phyloP scores from a whole-genome alignment of 116 monocot species.

The Trichopus zeylanicus region DNA sequence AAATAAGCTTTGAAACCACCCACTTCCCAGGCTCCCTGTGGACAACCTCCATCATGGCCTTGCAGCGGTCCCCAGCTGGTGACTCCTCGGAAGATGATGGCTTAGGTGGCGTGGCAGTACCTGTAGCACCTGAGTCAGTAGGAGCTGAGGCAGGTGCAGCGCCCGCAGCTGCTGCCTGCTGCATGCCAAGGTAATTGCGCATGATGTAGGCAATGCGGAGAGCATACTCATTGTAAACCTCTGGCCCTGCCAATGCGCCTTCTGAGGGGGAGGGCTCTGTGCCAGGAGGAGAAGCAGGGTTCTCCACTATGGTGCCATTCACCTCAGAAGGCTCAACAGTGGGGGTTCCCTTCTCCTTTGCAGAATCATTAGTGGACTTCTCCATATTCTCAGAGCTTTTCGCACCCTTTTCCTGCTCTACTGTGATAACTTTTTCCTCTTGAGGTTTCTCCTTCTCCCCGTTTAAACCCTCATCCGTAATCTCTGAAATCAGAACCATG shows the following conservation, averaged over 20 bases:
- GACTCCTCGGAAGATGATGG: not conserved
- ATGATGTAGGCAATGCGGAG: constrained; percentile 45
- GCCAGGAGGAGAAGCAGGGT: not conserved
- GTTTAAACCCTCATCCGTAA: not conserved
- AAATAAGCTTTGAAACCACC: constrained; percentile 27
- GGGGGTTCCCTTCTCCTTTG: not conserved
- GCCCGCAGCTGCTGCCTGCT: constrained; percentile 3
- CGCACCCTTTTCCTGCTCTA: not conserved
- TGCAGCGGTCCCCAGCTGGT: constrained; percentile 16
- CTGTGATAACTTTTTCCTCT: not conserved
- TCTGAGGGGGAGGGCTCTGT: not conserved
- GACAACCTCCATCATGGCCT: constrained; percentile 44
- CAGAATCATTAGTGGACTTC: not conserved
- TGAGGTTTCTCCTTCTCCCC: not conserved
- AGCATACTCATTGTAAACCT: constrained; percentile 22
- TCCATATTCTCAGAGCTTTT: not conserved
- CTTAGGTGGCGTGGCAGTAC: not conserved
- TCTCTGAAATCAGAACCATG: constrained; percentile 7
- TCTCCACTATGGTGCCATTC: not conserved
- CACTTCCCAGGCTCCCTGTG: constrained; percentile 29
- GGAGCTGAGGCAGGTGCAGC: too few species aligned
- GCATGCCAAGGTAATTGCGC: constrained; percentile 30
- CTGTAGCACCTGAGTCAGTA: not conserved
- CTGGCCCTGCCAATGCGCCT: not conserved
- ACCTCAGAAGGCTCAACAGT: not conserved